Conservation (phyloP, 75 land plant genomes). For the Pinus albicaulis region DNA sequence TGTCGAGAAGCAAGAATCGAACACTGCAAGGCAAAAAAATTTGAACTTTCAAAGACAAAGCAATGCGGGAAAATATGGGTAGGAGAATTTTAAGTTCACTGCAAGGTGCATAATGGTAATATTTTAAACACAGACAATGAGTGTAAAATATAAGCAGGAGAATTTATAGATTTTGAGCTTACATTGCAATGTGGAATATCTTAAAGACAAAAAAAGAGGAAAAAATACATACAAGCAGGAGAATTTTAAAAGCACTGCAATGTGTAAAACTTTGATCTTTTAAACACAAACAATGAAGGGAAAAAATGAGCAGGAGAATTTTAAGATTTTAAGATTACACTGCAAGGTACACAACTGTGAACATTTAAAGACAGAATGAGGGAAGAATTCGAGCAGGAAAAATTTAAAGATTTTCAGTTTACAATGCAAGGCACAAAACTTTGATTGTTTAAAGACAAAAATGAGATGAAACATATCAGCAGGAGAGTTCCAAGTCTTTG, state of each 20-base stretch:
- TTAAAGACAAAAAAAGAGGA: too few species aligned
- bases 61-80: too few species aligned
- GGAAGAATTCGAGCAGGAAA: too few species aligned
- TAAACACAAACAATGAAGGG: background rate
- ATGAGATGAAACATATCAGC: too few species aligned
- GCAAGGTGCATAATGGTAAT: background rate
- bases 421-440: background rate
- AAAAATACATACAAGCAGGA: too few species aligned
- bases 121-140: background rate
- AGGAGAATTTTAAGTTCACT: too few species aligned
- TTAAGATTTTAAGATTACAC: background rate
- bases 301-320: background rate
- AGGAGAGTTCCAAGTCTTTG: too few species aligned
- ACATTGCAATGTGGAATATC: background rate
- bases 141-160: background rate
- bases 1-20: slow-evolving; percentile 63
- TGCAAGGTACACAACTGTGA: background rate
- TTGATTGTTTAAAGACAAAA: background rate
- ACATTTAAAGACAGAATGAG: too few species aligned
- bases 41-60: background rate
- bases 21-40: slow-evolving; percentile 38
- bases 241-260: too few species aligned
- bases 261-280: background rate
- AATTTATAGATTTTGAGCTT: background rate
- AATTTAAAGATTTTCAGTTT: too few species aligned